These are phyloP conservation scores for Leccinum olivaceopallidum DNA, from an alignment of 768 basidiomycete genomes.

Conservation along the genomic window DNA sequence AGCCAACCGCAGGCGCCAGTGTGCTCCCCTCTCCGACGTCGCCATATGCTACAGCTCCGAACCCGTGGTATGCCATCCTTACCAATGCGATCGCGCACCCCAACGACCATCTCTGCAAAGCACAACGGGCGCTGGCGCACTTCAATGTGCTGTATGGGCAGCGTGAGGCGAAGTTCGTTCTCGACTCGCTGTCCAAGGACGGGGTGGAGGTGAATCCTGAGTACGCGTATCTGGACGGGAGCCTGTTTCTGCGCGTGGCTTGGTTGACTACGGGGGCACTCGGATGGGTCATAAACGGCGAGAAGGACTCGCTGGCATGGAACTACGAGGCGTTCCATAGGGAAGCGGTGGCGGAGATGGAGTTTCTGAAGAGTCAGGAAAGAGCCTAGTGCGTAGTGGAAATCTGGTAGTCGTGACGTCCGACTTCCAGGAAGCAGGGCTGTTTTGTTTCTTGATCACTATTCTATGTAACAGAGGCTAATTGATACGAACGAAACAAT, in stretches of 20 bases:
- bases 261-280: conserved; percentile 48
- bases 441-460: not conserved
- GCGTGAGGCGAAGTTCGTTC: conserved; percentile 36
- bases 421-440: not conserved
- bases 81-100: conserved; percentile 55
- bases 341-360: conserved; percentile 25
- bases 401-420: not conserved
- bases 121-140: conserved; percentile 51
- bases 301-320: conserved; percentile 28
- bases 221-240: conserved; percentile 56
- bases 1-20: conserved; percentile 21
- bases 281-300: conserved; percentile 43
- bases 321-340: conserved; percentile 32
- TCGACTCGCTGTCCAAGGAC: conserved; percentile 24
- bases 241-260: conserved; percentile 60
- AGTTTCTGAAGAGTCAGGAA: conserved; percentile 22
- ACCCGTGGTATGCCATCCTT: conserved; percentile 61
- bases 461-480: not conserved
- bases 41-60: conserved; percentile 40
- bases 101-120: conserved; percentile 55
- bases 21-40: conserved; percentile 36
- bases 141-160: conserved; percentile 46
- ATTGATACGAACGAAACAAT: not conserved
- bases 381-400: conserved; percentile 7
- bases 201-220: conserved; percentile 41